Evolutionary conservation across 2,329 filamentous ascomycete genomes (phyloP).

Genomic region (Aspergillus sp.): DNA sequence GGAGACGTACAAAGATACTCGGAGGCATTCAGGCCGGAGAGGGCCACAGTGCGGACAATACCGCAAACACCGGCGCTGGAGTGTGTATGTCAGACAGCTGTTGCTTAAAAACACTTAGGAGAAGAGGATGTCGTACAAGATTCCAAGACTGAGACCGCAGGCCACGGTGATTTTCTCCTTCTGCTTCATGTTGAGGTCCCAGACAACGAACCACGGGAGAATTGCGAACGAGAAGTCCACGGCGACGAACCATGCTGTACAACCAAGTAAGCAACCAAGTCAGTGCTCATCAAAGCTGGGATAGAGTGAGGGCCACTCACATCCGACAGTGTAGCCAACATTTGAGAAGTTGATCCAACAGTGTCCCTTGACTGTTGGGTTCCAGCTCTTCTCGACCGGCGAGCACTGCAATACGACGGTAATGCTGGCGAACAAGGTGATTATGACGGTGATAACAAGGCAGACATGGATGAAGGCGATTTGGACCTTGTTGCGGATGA

Average conservation of each 20-base stretch:
- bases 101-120: not conserved
- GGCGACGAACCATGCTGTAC: slow-evolving; percentile 16
- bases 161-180: slow-evolving; percentile 10
- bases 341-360: slow-evolving; percentile 26
- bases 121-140: not conserved
- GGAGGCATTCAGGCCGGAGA: slow-evolving; percentile 1
- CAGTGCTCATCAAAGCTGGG: not conserved
- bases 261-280: not conserved
- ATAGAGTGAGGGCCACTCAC: slow-evolving; percentile 7
- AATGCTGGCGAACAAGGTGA: slow-evolving; percentile 21
- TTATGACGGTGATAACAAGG: slow-evolving; percentile 15
- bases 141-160: slow-evolving; percentile 7
- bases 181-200: slow-evolving; percentile 11
- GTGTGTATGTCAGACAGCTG: too few relatives aligned
- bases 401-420: slow-evolving; percentile 17
- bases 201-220: slow-evolving; percentile 6
- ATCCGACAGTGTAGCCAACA: slow-evolving; percentile 24
- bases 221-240: slow-evolving; percentile 17
- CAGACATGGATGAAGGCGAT: slow-evolving; percentile 21
- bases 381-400: slow-evolving; percentile 14
- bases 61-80: slow-evolving; percentile 5
- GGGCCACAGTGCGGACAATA: not conserved
- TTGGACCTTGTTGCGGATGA: slow-evolving; percentile 22
- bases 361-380: slow-evolving; percentile 13
- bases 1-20: not conserved